A percentile compares a stretch with the other conserved stretches of the same genome.
Conservation (phyloP, 2,329 filamentous ascomycete genomes). For the Raffaelea ambrosiae region DNA sequence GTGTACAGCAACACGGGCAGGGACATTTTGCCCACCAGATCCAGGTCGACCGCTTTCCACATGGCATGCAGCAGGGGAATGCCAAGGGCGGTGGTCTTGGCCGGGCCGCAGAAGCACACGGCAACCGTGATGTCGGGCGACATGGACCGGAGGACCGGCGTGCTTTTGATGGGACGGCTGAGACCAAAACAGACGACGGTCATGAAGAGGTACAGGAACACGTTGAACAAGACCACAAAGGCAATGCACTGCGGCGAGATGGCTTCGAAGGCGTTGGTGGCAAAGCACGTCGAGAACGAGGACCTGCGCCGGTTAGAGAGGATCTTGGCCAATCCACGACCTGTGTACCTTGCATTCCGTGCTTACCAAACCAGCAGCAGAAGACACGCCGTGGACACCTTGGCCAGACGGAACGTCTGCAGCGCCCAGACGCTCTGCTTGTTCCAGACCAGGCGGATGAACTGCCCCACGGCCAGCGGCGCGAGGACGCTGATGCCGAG, state of each 20-base stretch:
- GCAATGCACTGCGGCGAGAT: constrained; percentile 50
- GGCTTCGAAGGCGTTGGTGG: constrained; percentile 35
- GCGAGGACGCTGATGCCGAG: constrained; percentile 58
- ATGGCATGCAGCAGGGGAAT: constrained; percentile 61
- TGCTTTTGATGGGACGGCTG: constrained; percentile 30
- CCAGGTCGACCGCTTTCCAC: constrained; percentile 43
- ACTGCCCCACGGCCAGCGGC: constrained; percentile 55
- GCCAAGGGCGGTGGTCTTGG: constrained; percentile 62
- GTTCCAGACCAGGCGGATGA: constrained; percentile 40
- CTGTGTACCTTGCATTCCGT: too few species aligned
- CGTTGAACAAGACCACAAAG: constrained; percentile 59
- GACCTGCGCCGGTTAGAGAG: constrained; percentile 36
- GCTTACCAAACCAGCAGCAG: constrained; percentile 38
- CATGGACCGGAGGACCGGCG: constrained; percentile 34
- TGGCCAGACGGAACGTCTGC: constrained; percentile 37
- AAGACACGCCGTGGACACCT: constrained; percentile 37
- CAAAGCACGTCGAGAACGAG: constrained; percentile 56
- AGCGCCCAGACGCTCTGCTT: constrained; percentile 45
- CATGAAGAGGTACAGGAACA: constrained; percentile 54
- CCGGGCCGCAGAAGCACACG: constrained; percentile 64
- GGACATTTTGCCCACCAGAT: constrained; percentile 47
- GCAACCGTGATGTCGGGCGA: constrained; percentile 56
- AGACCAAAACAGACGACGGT: constrained; percentile 50
- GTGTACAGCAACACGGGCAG: constrained; percentile 35
- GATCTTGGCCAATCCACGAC: too few species aligned